A percentile compares a stretch with the other conserved stretches of the same genome.
Conservation (phyloP, 164 flowering plant species). For the Cinnamomum micranthum region DNA sequence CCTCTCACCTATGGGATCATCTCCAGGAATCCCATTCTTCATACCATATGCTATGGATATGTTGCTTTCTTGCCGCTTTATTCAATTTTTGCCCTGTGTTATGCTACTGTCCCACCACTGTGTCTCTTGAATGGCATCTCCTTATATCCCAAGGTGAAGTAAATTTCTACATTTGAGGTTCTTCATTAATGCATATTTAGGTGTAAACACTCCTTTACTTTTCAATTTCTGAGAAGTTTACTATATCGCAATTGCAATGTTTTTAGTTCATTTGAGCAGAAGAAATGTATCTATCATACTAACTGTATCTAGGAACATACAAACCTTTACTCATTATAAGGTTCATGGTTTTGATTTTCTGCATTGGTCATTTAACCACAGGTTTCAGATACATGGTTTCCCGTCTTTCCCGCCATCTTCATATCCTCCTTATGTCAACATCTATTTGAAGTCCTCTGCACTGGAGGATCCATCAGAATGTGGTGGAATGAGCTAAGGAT, state of each 20-base stretch:
- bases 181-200: too few relatives aligned
- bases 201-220: neutral
- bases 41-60: neutral
- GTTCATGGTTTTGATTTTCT: neutral
- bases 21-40: neutral
- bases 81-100: neutral
- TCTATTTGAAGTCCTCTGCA: conserved; percentile 11
- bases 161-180: neutral
- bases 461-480: conserved; percentile 16
- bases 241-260: neutral
- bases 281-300: too few relatives aligned
- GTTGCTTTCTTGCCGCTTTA: conserved; percentile 4
- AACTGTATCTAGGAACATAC: too few relatives aligned
- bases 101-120: conserved; percentile 4
- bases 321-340: too few relatives aligned
- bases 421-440: conserved; percentile 14
- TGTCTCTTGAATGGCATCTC: conserved; percentile 5
- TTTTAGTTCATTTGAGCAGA: neutral
- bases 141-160: conserved; percentile 8
- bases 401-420: conserved; percentile 8
- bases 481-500: conserved; percentile 23
- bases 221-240: neutral
- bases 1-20: neutral
- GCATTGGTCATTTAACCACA: neutral
- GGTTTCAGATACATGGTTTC: conserved; percentile 21